phyloP scores from a whole-genome alignment of 371 early-diverging fungal species.

The Mortierella sp. region DNA sequence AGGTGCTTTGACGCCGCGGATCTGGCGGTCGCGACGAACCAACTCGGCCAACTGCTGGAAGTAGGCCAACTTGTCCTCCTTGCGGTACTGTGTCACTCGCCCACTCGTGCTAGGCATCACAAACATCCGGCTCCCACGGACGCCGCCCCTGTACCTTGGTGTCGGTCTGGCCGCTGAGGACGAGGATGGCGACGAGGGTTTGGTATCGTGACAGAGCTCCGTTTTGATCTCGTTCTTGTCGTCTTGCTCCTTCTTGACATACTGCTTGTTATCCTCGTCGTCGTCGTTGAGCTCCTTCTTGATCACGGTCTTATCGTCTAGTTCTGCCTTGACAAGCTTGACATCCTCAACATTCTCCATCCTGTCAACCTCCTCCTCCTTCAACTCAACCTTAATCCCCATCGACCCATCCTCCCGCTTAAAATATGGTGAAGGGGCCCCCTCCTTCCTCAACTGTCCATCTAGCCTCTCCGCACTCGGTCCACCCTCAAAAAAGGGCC shows the following conservation, averaged over 20 bases:
- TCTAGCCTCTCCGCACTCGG: conserved; percentile 25
- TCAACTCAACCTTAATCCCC: conserved; percentile 13
- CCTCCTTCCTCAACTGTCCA: conserved; percentile 21
- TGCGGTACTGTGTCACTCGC: conserved; percentile 72
- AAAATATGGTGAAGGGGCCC: conserved; percentile 20
- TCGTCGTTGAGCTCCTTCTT: conserved; percentile 7
- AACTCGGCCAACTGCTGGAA: conserved; percentile 58
- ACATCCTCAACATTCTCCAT: conserved; percentile 10
- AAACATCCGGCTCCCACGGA: conserved; percentile 65
- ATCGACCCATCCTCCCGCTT: conserved; percentile 19
- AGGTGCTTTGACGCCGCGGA: conserved; percentile 36
- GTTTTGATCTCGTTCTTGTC: conserved; percentile 1
- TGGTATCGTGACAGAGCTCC: neutral
- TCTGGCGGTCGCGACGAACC: conserved; percentile 40
- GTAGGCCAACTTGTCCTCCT: conserved; percentile 67
- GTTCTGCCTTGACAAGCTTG: conserved; percentile 1
- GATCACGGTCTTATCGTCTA: conserved; percentile 5
- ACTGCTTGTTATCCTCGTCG: neutral
- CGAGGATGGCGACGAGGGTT: conserved; percentile 2
- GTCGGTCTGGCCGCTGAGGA: conserved; percentile 2
- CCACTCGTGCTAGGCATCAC: conserved; percentile 86
- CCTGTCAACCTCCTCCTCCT: neutral
- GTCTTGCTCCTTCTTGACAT: conserved; percentile 4
- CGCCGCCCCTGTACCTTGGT: conserved; percentile 18
- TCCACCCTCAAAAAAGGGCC: conserved; percentile 40